These are phyloP conservation scores for Apiospora rasikravindrae DNA, from an alignment of 2,329 filamentous ascomycete species.

Conservation along the genomic window DNA sequence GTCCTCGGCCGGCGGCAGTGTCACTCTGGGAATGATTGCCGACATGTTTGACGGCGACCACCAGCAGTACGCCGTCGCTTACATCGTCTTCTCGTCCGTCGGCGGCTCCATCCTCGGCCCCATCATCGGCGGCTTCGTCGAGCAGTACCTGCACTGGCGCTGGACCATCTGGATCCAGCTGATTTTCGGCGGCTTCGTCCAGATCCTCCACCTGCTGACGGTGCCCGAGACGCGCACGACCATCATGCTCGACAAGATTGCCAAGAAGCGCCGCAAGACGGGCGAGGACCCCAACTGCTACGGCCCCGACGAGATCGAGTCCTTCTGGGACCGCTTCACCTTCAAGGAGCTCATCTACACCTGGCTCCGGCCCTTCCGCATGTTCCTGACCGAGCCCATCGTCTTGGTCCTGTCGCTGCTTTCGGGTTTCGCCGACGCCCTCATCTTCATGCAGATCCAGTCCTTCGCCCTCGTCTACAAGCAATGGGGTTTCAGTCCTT, in stretches of 20 bases:
- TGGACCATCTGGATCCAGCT: constrained; percentile 82
- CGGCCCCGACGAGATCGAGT: constrained; percentile 73
- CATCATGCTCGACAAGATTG: constrained; percentile 79
- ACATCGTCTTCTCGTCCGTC: constrained; percentile 80
- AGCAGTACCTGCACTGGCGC: constrained; percentile 70
- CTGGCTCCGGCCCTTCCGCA: constrained; percentile 66
- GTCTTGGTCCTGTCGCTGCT: constrained; percentile 65
- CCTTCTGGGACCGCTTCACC: constrained; percentile 41
- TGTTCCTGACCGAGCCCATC: constrained; percentile 70
- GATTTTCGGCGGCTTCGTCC: constrained; percentile 74
- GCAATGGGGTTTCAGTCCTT: constrained; percentile 62
- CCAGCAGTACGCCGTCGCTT: constrained; percentile 78
- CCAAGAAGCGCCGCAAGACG: constrained; percentile 71
- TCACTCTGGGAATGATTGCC: constrained; percentile 77
- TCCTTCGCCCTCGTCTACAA: constrained; percentile 65
- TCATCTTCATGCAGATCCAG: constrained; percentile 72
- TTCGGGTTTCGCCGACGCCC: constrained; percentile 66
- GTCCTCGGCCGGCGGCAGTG: constrained; percentile 73
- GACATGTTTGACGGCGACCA: constrained; percentile 74
- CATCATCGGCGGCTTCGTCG: constrained; percentile 78
- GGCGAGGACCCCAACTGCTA: constrained; percentile 67
- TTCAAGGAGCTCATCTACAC: constrained; percentile 52
- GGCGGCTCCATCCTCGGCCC: constrained; percentile 78
- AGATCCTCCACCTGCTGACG: constrained; percentile 68
- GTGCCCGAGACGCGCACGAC: constrained; percentile 82